Conservation (phyloP, 805 yeast species). For the Millerozyma acaciae region DNA sequence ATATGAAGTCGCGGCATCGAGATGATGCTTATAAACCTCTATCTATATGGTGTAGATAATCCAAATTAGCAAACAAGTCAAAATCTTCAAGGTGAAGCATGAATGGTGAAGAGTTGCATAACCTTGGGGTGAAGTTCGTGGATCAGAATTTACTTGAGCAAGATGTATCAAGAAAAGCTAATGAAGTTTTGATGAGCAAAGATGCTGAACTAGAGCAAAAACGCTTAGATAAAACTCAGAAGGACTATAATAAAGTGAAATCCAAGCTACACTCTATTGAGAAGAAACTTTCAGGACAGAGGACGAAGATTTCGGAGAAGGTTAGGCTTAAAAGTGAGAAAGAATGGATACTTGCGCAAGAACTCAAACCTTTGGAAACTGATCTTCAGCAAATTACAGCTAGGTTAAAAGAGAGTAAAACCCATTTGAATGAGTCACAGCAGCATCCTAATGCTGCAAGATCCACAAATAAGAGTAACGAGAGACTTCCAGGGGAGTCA, state of each 20-base stretch:
- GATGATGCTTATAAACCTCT: too few relatives aligned
- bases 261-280: constrained; percentile 46
- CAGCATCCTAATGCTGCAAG: constrained; percentile 10
- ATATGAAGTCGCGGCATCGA: too few relatives aligned
- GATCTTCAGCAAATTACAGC: constrained; percentile 57
- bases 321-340: constrained; percentile 54
- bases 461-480: constrained; percentile 11
- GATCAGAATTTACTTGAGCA: constrained; percentile 81
- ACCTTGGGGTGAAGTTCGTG: constrained; percentile 48
- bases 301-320: constrained; percentile 63
- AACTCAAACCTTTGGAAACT: constrained; percentile 47
- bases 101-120: constrained; percentile 13
- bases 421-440: constrained; percentile 34
- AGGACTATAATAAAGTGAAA: constrained; percentile 41
- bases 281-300: constrained; percentile 45
- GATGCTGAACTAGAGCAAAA: constrained; percentile 72
- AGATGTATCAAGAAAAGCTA: constrained; percentile 67
- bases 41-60: too few relatives aligned
- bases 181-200: constrained; percentile 52
- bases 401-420: constrained; percentile 33
- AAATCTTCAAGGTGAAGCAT: too few relatives aligned
- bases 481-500: constrained; percentile 63
- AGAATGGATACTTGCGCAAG: constrained; percentile 43
- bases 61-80: too few relatives aligned
- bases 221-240: constrained; percentile 65